Base-by-base conservation (phyloP, 768 basidiomycete species). In the Kwoniella newhampshirensis region DNA sequence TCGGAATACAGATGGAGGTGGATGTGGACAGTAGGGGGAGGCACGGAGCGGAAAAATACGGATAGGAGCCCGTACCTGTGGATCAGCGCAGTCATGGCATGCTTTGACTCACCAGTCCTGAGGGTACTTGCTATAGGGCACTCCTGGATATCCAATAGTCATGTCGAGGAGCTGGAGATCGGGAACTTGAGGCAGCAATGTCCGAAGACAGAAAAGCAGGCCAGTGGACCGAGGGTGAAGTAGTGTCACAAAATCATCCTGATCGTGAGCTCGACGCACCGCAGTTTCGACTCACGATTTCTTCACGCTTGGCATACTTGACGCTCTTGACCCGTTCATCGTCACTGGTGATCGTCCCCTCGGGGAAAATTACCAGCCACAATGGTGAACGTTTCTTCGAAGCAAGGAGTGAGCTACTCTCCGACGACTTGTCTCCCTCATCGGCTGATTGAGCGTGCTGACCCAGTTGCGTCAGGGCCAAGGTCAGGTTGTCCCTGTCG, bases 171-270 rank as follows among this genome's bases (percentile, higher is more conserved):
- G 75, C 63, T 85, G 83, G 56, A 99, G 79, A 51, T 82, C 81
- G 25, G 86, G 87, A 21, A 93, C 82, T 56, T 87, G 83, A 20
- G 91, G 85, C 15, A 85, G 81, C 11, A 97, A 82, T 0, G 90
- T 86, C 26, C 89, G 84, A 43, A 98, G 79, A 64, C 85, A 87
- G 73, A 88, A 89, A 57, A 87, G 86, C 56, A 97, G 79, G 1
- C 96, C 96, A 1, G 90, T 93, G 40, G 96, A 91, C 52, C 93
- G 85, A 4, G 96, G 96, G 44, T 97, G 83, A 11, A 99, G 81
- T n/a, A 83, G 75, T 72, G 97, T 84, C 47, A 74, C 78, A 79
- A 91, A 83, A 74, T 97, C 91, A 32, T 82, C 71, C 93, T 6
- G 5, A 9, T 21, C 23, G 35, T 37, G 48, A 44, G 28, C 25